Percentiles rank a stretch among this genome's conserved stretches.
Conservation (phyloP, 371 early-diverging fungal genomes). For the Apophysomyces elegans region DNA sequence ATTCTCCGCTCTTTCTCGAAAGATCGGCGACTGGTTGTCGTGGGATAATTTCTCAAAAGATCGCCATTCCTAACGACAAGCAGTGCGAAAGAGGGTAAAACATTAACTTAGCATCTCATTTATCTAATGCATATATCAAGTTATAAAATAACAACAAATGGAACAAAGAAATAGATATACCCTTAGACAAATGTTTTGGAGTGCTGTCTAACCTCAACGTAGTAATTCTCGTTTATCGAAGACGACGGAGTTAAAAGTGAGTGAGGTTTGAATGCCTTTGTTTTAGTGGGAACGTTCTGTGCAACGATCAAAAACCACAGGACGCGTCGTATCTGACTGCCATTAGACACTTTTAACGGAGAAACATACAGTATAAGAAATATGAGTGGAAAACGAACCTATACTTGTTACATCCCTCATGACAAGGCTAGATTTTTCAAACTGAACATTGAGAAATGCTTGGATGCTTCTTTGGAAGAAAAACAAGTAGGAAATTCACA, state of each 20-base stretch:
- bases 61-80: not conserved
- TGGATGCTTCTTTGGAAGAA: too few relatives aligned
- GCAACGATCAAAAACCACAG: not conserved
- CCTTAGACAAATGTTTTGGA: not conserved
- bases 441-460: too few relatives aligned
- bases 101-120: not conserved
- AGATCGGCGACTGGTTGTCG: not conserved
- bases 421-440: too few relatives aligned
- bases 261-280: not conserved
- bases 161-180: conserved; percentile 1
- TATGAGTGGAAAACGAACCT: too few relatives aligned
- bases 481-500: too few relatives aligned
- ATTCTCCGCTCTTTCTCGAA: not conserved
- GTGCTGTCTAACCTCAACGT: too few relatives aligned
- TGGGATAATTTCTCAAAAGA: not conserved
- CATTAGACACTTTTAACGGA: too few relatives aligned
- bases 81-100: not conserved
- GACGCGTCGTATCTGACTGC: too few relatives aligned
- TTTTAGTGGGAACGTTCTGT: not conserved
- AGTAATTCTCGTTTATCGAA: too few relatives aligned
- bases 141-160: not conserved
- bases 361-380: too few relatives aligned
- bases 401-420: too few relatives aligned
- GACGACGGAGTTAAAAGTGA: not conserved
- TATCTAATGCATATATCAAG: not conserved